Conservation (phyloP, 2,329 filamentous ascomycete genomes). For the Tympanopsis confertula region DNA sequence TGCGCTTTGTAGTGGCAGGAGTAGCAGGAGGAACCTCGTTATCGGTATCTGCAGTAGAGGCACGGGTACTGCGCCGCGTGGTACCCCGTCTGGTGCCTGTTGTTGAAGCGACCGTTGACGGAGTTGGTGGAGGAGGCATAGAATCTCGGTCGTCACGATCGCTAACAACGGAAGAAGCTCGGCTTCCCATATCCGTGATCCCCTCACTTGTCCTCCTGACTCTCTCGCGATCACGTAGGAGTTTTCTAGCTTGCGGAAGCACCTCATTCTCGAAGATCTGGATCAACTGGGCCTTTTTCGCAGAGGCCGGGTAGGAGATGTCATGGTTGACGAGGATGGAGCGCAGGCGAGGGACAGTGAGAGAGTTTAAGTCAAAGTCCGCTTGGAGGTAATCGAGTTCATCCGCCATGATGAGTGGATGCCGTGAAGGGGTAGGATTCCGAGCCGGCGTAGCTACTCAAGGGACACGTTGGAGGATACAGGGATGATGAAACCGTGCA, state of each 20-base stretch:
- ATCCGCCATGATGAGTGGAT: constrained; percentile 41
- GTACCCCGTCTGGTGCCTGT: background rate
- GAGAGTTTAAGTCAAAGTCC: constrained; percentile 70
- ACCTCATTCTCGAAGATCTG: constrained; percentile 73
- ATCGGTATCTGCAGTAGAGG: background rate
- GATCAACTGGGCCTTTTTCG: constrained; percentile 83
- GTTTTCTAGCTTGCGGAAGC: constrained; percentile 63
- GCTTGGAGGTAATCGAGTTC: constrained; percentile 65
- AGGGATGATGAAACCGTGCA: no score
- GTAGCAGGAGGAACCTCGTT: background rate
- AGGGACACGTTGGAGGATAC: no score
- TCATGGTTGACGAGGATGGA: constrained; percentile 86
- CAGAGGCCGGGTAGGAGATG: constrained; percentile 71
- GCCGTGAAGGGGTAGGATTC: background rate
- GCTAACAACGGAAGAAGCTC: constrained; percentile 47
- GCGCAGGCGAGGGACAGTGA: constrained; percentile 80
- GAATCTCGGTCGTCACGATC: constrained; percentile 36
- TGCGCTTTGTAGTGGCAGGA: background rate
- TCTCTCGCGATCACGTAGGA: constrained; percentile 62
- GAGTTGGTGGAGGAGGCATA: constrained; percentile 1
- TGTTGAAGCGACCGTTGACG: background rate
- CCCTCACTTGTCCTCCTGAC: constrained; percentile 81
- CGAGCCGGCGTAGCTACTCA: no score
- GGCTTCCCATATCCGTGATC: constrained; percentile 59
- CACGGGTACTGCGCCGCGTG: background rate